Percentiles rank a stretch among this genome's conserved stretches.
Conservation (phyloP, 2,329 filamentous ascomycete genomes). For the Aspergillus thermomutatus region DNA sequence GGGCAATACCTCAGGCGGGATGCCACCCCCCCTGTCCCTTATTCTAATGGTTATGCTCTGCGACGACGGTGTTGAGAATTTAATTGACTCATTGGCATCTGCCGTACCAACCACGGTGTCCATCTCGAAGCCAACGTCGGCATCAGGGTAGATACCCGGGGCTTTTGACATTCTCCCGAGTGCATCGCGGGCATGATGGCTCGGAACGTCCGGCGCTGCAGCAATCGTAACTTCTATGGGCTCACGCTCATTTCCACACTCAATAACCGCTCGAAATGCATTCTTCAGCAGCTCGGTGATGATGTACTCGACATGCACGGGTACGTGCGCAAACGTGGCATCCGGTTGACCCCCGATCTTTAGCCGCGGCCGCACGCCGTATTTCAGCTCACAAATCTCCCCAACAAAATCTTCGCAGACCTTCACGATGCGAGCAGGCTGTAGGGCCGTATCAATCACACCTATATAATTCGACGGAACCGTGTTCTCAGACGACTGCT, state of each 20-base stretch:
- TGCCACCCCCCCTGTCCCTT: slow-evolving; percentile 90
- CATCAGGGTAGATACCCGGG: slow-evolving; percentile 17
- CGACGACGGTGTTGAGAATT: slow-evolving; percentile 43
- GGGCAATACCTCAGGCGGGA: slow-evolving; percentile 74
- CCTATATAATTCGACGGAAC: slow-evolving; percentile 70
- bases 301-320: slow-evolving; percentile 96
- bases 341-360: slow-evolving; percentile 80
- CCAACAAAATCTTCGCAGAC: slow-evolving; percentile 86
- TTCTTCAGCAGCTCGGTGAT: slow-evolving; percentile 96
- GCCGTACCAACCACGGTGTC: slow-evolving; percentile 25
- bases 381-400: slow-evolving; percentile 95
- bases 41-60: slow-evolving; percentile 94
- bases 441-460: slow-evolving; percentile 87
- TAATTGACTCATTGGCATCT: slow-evolving; percentile 32
- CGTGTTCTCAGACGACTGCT: slow-evolving; percentile 17
- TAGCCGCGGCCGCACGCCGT: slow-evolving; percentile 79
- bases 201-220: slow-evolving; percentile 55
- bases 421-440: slow-evolving; percentile 76
- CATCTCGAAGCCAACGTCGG: slow-evolving; percentile 30
- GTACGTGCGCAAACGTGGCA: slow-evolving; percentile 89
- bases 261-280: slow-evolving; percentile 88
- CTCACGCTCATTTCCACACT: slow-evolving; percentile 73
- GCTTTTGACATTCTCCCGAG: slow-evolving; percentile 23
- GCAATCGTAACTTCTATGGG: slow-evolving; percentile 92
- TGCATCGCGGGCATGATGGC: slow-evolving; percentile 40